Evolutionary conservation across 2,329 filamentous ascomycete genomes (phyloP).

Genomic region (Phoma sp.): DNA sequence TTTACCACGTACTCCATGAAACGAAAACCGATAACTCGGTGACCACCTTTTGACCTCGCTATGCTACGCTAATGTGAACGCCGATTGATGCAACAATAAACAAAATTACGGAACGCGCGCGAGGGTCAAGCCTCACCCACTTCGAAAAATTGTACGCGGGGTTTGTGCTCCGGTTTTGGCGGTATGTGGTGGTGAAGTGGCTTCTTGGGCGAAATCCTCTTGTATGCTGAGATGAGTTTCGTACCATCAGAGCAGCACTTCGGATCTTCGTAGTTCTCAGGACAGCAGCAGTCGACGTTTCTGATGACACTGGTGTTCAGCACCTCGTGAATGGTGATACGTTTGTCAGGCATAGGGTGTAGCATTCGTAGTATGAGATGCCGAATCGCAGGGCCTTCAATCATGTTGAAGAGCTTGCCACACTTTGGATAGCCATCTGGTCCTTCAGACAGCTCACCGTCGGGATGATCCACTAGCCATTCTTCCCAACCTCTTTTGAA

Average conservation of each 20-base stretch:
- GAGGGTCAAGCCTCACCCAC: constrained; percentile 39
- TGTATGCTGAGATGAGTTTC: constrained; percentile 35
- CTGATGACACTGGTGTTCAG: constrained; percentile 75
- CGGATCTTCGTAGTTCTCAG: constrained; percentile 72
- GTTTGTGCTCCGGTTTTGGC: constrained; percentile 47
- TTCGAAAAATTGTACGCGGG: constrained; percentile 49
- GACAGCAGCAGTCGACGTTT: constrained; percentile 78
- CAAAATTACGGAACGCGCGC: background rate
- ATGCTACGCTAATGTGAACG: constrained; percentile 18
- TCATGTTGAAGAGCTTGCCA: constrained; percentile 69
- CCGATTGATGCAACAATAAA: constrained; percentile 13
- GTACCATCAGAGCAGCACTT: constrained; percentile 66
- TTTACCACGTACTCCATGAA: background rate
- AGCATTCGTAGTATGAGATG: constrained; percentile 81
- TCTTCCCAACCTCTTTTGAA: constrained; percentile 72
- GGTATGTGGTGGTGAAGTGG: constrained; percentile 53
- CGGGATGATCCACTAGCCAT: constrained; percentile 66
- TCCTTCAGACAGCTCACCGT: constrained; percentile 60
- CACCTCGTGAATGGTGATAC: constrained; percentile 72
- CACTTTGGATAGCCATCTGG: constrained; percentile 68
- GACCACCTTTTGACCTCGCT: constrained; percentile 10
- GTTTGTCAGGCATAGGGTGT: constrained; percentile 74
- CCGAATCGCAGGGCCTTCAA: constrained; percentile 68
- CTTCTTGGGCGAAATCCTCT: constrained; percentile 50
- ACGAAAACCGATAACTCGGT: background rate